Evolutionary conservation across 2,329 filamentous ascomycete species (phyloP).

Genomic region (Calonectria crousiana): DNA sequence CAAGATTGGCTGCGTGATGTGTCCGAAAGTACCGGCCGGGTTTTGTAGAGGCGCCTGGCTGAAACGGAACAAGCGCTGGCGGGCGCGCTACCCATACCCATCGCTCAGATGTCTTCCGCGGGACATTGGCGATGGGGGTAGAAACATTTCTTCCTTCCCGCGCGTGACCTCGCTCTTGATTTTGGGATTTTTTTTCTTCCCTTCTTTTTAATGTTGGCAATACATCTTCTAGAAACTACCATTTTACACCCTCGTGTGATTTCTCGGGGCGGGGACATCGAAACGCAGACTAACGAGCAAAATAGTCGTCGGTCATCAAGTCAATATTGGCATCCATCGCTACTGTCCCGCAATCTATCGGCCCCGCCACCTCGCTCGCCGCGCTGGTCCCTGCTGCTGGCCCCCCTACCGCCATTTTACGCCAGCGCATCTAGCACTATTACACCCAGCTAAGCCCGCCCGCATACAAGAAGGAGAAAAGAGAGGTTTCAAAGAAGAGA

Average conservation of each 20-base stretch:
- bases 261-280: background rate
- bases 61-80: slow-evolving; percentile 1
- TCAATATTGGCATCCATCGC: background rate
- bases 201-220: background rate
- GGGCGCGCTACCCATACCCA: background rate
- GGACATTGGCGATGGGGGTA: background rate
- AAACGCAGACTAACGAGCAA: background rate
- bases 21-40: slow-evolving; percentile 4
- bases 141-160: background rate
- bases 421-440: slow-evolving; percentile 6
- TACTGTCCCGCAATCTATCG: slow-evolving; percentile 10
- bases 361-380: slow-evolving; percentile 15
- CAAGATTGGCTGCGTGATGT: background rate
- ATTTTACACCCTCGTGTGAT: background rate
- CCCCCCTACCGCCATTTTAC: slow-evolving; percentile 12
- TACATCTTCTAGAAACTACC: background rate
- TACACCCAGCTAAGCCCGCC: background rate
- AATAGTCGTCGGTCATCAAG: slow-evolving; percentile 4
- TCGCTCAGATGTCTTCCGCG: background rate
- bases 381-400: background rate
- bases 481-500: background rate
- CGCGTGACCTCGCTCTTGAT: background rate
- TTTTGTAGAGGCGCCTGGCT: background rate
- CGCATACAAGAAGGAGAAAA: background rate
- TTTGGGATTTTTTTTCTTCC: background rate